phyloP scores from a whole-genome alignment of 371 early-diverging fungal genomes.

The Actinomucor elegans region DNA sequence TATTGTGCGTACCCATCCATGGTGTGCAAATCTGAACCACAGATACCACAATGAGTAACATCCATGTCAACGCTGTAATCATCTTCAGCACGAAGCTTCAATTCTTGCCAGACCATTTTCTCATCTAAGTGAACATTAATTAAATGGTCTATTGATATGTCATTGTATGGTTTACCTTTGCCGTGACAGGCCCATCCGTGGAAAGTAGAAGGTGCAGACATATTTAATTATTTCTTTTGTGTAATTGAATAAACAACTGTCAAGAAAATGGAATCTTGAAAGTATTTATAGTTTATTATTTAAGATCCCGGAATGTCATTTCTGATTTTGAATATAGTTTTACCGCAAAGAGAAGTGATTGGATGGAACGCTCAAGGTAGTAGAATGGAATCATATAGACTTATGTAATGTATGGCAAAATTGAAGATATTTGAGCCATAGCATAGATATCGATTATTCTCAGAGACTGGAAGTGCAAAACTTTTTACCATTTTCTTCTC shows the following conservation, averaged over 20 bases:
- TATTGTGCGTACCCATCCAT: constrained; percentile 26
- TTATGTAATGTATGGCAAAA: too few species aligned
- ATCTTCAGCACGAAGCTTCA: constrained; percentile 39
- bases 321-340: too few species aligned
- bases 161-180: constrained; percentile 9
- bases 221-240: background rate
- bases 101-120: constrained; percentile 10
- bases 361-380: too few species aligned
- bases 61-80: constrained; percentile 54
- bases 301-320: background rate
- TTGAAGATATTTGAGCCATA: too few species aligned
- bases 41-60: constrained; percentile 56
- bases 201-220: constrained; percentile 16
- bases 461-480: too few species aligned
- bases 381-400: too few species aligned
- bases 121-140: background rate
- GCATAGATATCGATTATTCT: too few species aligned
- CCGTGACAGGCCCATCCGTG: constrained; percentile 21
- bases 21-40: constrained; percentile 60
- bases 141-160: background rate
- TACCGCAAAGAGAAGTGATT: too few species aligned
- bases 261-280: background rate
- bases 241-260: too few species aligned
- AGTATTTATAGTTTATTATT: background rate
- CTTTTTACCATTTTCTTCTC: too few species aligned